Evolutionary conservation across 345 rosid species (phyloP).

Genomic region (Eucalyptus viminalis): DNA sequence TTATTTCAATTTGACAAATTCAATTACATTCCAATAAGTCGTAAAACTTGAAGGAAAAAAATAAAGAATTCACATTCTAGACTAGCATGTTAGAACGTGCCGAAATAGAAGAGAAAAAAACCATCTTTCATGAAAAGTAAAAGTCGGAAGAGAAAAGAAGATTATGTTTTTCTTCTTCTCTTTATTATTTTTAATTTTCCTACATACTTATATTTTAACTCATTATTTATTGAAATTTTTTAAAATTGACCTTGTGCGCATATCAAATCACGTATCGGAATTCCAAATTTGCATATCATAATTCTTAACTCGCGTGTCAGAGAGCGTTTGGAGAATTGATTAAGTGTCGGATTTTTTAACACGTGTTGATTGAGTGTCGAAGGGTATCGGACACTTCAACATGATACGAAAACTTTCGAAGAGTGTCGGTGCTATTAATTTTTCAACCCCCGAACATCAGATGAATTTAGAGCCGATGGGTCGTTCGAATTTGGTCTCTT

Average conservation of each 20-base stretch:
- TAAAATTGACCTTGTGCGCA: too few species aligned
- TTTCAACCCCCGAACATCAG: rapidly evolving
- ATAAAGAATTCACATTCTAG: rapidly evolving
- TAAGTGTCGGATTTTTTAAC: rapidly evolving
- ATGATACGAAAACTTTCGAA: too few species aligned
- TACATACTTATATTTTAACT: too few species aligned
- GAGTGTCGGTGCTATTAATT: too few species aligned
- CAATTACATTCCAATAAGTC: too few species aligned
- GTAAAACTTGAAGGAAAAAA: too few species aligned
- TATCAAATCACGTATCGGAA: rapidly evolving
- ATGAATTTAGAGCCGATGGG: background rate
- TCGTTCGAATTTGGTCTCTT: background rate
- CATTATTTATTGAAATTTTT: rapidly evolving
- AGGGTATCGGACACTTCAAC: rapidly evolving
- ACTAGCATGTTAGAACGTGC: rapidly evolving
- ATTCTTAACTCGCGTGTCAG: rapidly evolving
- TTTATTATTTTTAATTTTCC: too few species aligned
- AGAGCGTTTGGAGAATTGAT: rapidly evolving
- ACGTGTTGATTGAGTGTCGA: rapidly evolving
- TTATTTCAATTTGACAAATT: too few species aligned
- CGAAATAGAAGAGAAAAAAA: too few species aligned
- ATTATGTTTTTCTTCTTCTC: too few species aligned
- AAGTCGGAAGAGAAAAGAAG: too few species aligned
- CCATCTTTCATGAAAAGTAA: too few species aligned
- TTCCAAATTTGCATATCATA: rapidly evolving